Conservation (phyloP, 2,329 filamentous ascomycete genomes). For the Helicocarpus griseus region DNA sequence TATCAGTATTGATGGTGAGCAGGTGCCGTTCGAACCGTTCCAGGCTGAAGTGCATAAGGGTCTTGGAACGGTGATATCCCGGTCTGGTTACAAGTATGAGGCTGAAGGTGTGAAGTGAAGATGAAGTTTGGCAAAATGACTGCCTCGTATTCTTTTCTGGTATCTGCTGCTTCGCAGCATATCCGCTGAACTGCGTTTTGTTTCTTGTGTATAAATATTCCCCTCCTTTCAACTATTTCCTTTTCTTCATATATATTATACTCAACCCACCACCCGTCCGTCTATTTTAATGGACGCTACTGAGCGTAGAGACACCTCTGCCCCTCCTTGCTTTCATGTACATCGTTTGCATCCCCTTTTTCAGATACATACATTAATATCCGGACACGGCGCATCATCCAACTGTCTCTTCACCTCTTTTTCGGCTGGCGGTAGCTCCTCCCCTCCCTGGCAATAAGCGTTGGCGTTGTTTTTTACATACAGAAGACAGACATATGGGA, state of each 20-base stretch:
- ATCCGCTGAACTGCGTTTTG: not conserved
- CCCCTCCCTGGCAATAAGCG: not conserved
- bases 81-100: slow-evolving; percentile 62
- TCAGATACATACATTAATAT: not conserved
- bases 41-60: slow-evolving; percentile 81
- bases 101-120: slow-evolving; percentile 30
- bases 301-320: no score
- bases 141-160: not conserved
- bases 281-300: not conserved
- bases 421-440: no score
- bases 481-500: not conserved
- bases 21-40: slow-evolving; percentile 75
- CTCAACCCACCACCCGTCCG: not conserved
- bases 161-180: not conserved
- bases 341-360: not conserved
- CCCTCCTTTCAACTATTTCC: not conserved
- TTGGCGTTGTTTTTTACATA: not conserved
- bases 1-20: slow-evolving; percentile 91
- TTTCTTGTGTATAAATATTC: not conserved
- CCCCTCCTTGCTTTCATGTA: not conserved
- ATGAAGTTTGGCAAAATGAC: no score
- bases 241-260: not conserved
- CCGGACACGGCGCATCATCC: not conserved
- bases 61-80: slow-evolving; percentile 75
- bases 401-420: no score